phyloP scores from a whole-genome alignment of 345 rosid species.

The Eucalyptus dawsonii region DNA sequence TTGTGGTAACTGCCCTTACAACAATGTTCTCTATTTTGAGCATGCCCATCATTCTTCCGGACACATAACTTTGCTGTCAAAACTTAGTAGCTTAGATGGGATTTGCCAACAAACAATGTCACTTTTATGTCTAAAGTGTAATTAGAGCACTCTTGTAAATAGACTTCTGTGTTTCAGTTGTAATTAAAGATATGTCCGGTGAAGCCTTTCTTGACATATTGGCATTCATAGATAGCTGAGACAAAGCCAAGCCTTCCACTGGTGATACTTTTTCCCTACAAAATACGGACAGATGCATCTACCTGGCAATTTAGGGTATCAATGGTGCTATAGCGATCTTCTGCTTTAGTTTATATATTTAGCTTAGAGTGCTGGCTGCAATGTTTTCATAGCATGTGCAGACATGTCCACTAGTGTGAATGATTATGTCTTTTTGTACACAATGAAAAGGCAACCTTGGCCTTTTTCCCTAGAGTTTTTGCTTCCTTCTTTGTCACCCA shows the following conservation, averaged over 20 bases:
- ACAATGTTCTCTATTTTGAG: not conserved
- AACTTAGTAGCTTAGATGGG: not conserved
- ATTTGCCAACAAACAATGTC: not conserved
- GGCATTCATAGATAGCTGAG: not conserved
- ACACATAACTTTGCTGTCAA: not conserved
- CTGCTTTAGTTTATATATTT: not conserved
- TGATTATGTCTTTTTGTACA: not conserved
- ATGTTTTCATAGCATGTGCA: not conserved
- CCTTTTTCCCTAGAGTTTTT: not conserved
- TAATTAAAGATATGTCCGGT: not conserved
- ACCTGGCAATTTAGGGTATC: not conserved
- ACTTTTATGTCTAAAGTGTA: not conserved
- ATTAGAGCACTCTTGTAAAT: not conserved
- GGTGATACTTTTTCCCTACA: not conserved
- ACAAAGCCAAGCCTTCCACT: not conserved
- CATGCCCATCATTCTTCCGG: not conserved
- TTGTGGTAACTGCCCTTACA: slow-evolving; percentile 20
- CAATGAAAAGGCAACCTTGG: not conserved
- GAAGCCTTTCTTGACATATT: not conserved
- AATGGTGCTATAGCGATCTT: not conserved
- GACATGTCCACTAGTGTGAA: not conserved
- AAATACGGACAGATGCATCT: not conserved
- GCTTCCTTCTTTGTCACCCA: not conserved
- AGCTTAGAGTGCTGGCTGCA: not conserved
- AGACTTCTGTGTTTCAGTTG: not conserved